Base-by-base conservation (phyloP, 2,329 filamentous ascomycete species). In the Fusarium decemcellulare region DNA sequence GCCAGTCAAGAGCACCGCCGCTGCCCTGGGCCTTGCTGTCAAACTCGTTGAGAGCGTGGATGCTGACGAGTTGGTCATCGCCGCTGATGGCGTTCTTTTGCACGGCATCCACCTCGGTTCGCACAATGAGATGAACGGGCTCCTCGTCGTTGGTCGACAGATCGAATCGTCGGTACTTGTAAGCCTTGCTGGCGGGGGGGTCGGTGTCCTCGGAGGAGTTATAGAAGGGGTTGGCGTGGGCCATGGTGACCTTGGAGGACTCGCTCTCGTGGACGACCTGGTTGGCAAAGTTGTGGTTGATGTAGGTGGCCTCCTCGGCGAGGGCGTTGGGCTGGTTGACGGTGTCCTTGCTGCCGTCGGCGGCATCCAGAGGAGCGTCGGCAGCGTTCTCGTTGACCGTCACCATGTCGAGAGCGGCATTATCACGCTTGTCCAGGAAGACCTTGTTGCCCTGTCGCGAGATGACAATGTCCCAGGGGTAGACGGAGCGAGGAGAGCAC, bases 251-350 rank as follows among this genome's bases (percentile, higher is more conserved):
- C 86, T 96, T 97, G 79, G 90, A 85, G 68, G 85, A 87, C 70
- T 94, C 89, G 73, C 87, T 92, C 86, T 99, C 96, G 75, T 90
- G 82, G 72, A 99, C 95, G 54, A 97, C 94, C 86, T 99, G 96
- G 82, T 97, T 93, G 74, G 94, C 93, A 82, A 99, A 99, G 87
- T 98, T 97, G 88, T 98, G 96, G 90, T 99, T 99, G 89, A 99
- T 99, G 86, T 98, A 97, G 55, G 96, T 99, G 59, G 96, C 96
- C 84, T 99, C 96, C 81, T 98, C 92, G 77, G 97, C 95, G 61
- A 99, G 90, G 57, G 95, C 94, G 59, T 86, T 85, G n/a, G 96
- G 96, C 78, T 94, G 94, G 89, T 99, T 99, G 83, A 99, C 92
- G 71, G 88, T 86, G 79, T 99, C 96, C 84, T 97, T 97, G 86